Base-by-base conservation (phyloP, 2,329 filamentous ascomycete species). In the Phialophora macrospora region DNA sequence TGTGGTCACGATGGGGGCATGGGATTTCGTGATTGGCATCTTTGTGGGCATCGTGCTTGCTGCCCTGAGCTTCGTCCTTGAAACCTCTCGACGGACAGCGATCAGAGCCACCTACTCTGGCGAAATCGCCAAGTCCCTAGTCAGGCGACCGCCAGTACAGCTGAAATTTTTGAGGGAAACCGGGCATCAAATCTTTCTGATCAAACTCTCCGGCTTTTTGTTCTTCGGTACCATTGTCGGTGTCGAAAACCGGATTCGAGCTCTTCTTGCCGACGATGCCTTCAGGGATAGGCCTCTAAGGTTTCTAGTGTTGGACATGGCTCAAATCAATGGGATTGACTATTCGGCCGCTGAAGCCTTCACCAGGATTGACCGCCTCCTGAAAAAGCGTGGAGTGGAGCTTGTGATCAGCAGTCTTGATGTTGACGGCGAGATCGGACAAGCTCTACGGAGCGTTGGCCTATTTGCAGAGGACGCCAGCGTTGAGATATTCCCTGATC, bases 141-240 rank as follows among this genome's bases (percentile, higher is more conserved):
- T 99, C 30, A 87, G 95, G 60, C 88, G 95, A 61, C 96, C 97
- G 71, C 91, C 92, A 0, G 88, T 93, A 3, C 95, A 99, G 73
- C 89, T 93, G 66, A 88, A 90, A 65, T 99, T 95, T 74, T 82
- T 99, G 3, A 88, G 89, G 67, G 86, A 94, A 70, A 93, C 95
- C 17, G 93, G 94, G 2, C 85, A 87, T 34, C 95, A 99, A 75
- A 95, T 96, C 38, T 90, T 91, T 65, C 88, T 98, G 57, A 90
- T 96, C 73, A 98, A 98, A 77, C 84, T 99, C 17, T 90, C 91
- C 0, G 94, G 95, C 0, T 98, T 94, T 74, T 85, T 99, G n/a
- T 99, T 99, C 82, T 99, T 99, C 72, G 95, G 95, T 17, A 98
- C 93, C 2, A 97, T 99, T 70, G 94, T 97, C 60, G 92, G 92